A percentile compares a stretch with the other conserved stretches of the same genome.
phyloP scores from a whole-genome alignment of 2,329 filamentous ascomycete species.

The Rugonectria rugulosa region DNA sequence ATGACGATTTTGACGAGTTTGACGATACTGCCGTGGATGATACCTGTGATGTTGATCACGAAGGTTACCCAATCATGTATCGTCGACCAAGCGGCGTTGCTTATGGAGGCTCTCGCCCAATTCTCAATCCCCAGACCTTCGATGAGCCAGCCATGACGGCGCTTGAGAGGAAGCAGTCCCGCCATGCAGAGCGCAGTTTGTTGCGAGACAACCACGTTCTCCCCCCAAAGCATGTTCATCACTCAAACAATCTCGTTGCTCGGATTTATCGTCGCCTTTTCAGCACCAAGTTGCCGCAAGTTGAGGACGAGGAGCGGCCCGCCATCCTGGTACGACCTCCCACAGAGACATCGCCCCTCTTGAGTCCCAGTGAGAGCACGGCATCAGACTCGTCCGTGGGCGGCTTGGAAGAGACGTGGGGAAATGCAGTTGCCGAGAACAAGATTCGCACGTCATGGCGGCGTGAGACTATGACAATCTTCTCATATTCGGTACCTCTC shows the following conservation, averaged over 20 bases:
- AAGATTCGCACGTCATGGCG: slow-evolving; percentile 91
- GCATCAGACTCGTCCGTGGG: slow-evolving; percentile 54
- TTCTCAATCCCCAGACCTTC: slow-evolving; percentile 65
- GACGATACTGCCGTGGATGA: slow-evolving; percentile 43
- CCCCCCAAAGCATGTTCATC: slow-evolving; percentile 63
- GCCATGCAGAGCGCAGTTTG: slow-evolving; percentile 66
- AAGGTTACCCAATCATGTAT: slow-evolving; percentile 65
- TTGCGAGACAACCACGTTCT: slow-evolving; percentile 70
- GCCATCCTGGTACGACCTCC: slow-evolving; percentile 45
- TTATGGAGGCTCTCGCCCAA: slow-evolving; percentile 73
- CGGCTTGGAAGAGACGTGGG: slow-evolving; percentile 78
- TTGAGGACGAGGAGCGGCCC: slow-evolving; percentile 50
- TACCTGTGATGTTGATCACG: slow-evolving; percentile 46
- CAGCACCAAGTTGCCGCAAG: slow-evolving; percentile 60
- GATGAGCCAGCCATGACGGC: slow-evolving; percentile 60
- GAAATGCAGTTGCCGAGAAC: slow-evolving; percentile 81
- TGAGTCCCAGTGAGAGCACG: slow-evolving; percentile 45
- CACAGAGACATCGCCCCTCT: slow-evolving; percentile 52
- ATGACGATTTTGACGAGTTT: slow-evolving; percentile 60
- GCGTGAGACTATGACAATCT: slow-evolving; percentile 83
- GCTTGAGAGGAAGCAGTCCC: slow-evolving; percentile 63
- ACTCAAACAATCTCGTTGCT: slow-evolving; percentile 45
- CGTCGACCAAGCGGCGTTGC: slow-evolving; percentile 80
- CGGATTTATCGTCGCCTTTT: slow-evolving; percentile 58
- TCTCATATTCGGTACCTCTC: slow-evolving; percentile 73